Conservation (phyloP, 441 rosid genomes). For the Arabidopsis lyrata region DNA sequence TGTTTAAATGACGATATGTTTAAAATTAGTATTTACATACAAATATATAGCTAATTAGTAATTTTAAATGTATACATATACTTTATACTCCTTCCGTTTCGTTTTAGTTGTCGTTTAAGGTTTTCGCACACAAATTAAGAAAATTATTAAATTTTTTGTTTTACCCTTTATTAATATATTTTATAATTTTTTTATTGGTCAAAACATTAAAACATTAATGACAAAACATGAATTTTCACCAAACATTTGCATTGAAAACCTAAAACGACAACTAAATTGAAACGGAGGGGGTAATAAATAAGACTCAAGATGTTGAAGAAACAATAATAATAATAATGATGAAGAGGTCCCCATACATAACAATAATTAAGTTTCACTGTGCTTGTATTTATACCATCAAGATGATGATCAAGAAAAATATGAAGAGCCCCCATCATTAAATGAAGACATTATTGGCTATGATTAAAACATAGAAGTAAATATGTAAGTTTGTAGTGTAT, state of each 20-base stretch:
- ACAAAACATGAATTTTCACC: too few relatives aligned
- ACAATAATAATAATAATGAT: neutral
- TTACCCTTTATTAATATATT: too few relatives aligned
- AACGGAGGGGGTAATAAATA: too few relatives aligned
- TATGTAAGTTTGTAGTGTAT: constrained; percentile 20
- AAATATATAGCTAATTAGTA: neutral
- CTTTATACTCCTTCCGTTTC: too few relatives aligned
- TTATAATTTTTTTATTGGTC: too few relatives aligned
- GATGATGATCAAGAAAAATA: constrained; percentile 26
- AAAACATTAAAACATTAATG: too few relatives aligned
- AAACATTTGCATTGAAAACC: too few relatives aligned
- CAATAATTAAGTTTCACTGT: constrained; percentile 31
- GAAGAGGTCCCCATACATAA: constrained; percentile 24
- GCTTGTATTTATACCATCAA: constrained; percentile 31
- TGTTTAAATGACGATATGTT: neutral
- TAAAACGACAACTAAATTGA: too few relatives aligned
- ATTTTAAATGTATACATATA: neutral
- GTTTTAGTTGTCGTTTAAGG: too few relatives aligned
- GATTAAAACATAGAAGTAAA: constrained; percentile 29
- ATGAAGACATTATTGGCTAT: constrained; percentile 38
- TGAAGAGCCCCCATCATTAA: constrained; percentile 36
- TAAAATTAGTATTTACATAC: neutral
- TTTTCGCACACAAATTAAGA: too few relatives aligned
- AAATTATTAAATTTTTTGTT: too few relatives aligned
- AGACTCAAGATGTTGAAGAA: constrained; percentile 6